Conservation (phyloP, 2,329 filamentous ascomycete genomes). For the Canariomyces notabilis region DNA sequence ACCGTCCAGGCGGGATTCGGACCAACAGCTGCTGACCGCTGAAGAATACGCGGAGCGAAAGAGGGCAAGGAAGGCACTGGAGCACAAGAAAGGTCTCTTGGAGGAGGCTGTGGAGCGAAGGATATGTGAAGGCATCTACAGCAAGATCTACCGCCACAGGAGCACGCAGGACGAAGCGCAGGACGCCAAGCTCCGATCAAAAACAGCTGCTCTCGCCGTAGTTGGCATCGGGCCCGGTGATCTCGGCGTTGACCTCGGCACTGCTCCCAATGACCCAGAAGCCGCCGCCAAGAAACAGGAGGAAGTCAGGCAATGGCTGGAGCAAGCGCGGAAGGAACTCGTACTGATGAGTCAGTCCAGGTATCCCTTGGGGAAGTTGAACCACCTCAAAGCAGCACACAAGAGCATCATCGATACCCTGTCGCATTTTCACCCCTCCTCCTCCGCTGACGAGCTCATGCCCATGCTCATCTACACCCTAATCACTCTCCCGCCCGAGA, state of each 20-base stretch:
- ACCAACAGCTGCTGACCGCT: conserved; percentile 85
- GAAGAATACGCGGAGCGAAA: conserved; percentile 78
- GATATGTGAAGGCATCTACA: conserved; percentile 79
- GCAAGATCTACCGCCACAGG: conserved; percentile 83
- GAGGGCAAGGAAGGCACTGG: conserved; percentile 69
- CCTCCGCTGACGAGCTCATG: conserved; percentile 94
- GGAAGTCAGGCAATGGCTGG: conserved; percentile 68
- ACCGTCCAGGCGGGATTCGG: conserved; percentile 38
- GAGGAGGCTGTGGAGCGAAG: conserved; percentile 90
- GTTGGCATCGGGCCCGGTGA: conserved; percentile 87
- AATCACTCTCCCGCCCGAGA: conserved; percentile 81
- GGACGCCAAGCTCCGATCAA: conserved; percentile 90
- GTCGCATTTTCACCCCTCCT: conserved; percentile 64
- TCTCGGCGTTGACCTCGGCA: conserved; percentile 69
- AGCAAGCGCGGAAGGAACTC: conserved; percentile 65
- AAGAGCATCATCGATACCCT: conserved; percentile 90
- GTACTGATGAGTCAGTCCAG: conserved; percentile 79
- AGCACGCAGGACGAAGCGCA: conserved; percentile 90
- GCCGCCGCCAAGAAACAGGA: conserved; percentile 55
- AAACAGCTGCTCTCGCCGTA: conserved; percentile 83
- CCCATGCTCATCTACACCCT: conserved; percentile 95
- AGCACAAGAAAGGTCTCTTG: conserved; percentile 68
- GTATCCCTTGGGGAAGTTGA: conserved; percentile 86
- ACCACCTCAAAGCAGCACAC: conserved; percentile 81
- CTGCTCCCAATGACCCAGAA: conserved; percentile 49